Evolutionary conservation across 345 rosid species (phyloP), one percentile per base, ranked within the genome.

Genomic region (Viola odorata): DNA sequence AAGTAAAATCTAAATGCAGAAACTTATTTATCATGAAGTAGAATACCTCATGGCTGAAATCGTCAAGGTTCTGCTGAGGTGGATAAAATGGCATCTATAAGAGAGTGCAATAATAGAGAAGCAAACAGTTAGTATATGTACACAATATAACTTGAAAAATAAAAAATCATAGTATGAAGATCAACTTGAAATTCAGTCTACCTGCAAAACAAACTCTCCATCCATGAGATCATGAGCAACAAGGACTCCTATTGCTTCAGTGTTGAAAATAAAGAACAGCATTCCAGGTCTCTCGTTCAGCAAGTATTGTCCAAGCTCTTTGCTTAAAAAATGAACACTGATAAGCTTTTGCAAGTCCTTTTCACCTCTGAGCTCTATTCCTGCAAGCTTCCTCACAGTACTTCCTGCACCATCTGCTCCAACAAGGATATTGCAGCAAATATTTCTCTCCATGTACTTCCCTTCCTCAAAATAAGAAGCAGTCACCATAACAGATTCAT

Each of bases 171-270:
- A 38, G 48, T 45, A 13, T 12, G n/a, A 68, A 57, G 23, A 11
- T 36, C 53, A 52, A 49, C 57, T 40, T 11, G 51, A 66, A 61
- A 48, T 47, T 53, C 8, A 37, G 48, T 23, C 32, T 78, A 89
- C 98, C 97, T 89, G 98, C 78, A 92, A 77, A 13, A 92, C 79
- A 23, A 92, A 92, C 73, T 92, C 97, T 58, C 98, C 97, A 75
- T 87, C 80, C 65, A 71, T 67, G 63, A 90, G 90, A 79, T 90
- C 97, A 79, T 92, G 97, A 56, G 95, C 99, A 80, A 92, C 96
- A 56, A 90, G 83, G 64, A 86, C 96, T 41, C 99, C 99, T 54
- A 87, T 90, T 45, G 84, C 97, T 72, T 82, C 82, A 10, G 87
- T 82, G 74, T 90, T 92, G 82, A 89, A 90, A 74, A 90, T 76